phyloP scores from a whole-genome alignment of 805 yeast species.

The Kodamaea hsintzibuensis region DNA sequence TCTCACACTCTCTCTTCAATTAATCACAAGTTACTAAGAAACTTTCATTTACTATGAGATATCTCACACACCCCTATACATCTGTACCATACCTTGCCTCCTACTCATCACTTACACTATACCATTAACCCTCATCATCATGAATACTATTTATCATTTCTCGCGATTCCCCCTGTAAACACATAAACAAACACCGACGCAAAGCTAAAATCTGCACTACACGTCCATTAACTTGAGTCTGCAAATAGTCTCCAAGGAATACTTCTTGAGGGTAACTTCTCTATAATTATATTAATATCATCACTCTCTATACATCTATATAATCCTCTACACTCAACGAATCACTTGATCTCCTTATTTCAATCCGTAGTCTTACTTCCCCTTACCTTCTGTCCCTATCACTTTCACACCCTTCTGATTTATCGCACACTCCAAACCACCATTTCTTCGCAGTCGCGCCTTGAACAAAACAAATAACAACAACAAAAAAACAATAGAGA shows the following conservation, averaged over 20 bases:
- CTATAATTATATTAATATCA: too few relatives aligned
- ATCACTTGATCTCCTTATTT: background rate
- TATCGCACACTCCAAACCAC: background rate
- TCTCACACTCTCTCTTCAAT: too few relatives aligned
- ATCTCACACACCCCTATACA: background rate
- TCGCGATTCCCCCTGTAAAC: slow-evolving; percentile 1
- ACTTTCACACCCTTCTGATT: too few relatives aligned
- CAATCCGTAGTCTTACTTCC: background rate
- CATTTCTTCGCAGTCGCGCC: slow-evolving; percentile 1
- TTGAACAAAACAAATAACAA: background rate
- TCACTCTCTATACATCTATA: too few relatives aligned
- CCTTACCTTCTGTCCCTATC: background rate
- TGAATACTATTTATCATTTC: background rate
- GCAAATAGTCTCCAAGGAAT: background rate
- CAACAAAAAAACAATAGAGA: slow-evolving; percentile 1
- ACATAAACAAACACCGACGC: slow-evolving; percentile 1
- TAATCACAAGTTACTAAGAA: background rate
- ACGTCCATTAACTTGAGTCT: background rate
- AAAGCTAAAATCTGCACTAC: background rate
- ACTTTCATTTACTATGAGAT: background rate
- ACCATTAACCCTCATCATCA: background rate
- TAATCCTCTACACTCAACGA: background rate
- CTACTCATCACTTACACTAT: background rate
- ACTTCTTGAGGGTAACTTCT: too few relatives aligned
- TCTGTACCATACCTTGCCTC: background rate